Evolutionary conservation across 164 flowering plant genomes (phyloP).

Genomic region (Tinospora cordifolia): DNA sequence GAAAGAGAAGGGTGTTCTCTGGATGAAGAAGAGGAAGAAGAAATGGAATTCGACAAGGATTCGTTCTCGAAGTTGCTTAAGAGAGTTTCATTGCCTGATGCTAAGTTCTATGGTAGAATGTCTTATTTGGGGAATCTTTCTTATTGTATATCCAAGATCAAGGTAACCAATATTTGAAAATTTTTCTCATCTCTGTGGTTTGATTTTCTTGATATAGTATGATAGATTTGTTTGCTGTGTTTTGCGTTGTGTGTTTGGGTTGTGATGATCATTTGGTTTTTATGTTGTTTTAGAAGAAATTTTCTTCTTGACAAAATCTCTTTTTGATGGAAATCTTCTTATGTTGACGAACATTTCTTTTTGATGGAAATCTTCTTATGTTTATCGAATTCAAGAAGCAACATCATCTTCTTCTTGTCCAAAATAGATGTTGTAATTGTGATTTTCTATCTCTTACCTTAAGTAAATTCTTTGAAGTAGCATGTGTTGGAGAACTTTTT

Average conservation of each 20-base stretch:
- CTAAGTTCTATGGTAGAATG: conserved; percentile 67
- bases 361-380: no score
- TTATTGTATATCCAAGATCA: conserved; percentile 62
- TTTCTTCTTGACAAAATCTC: no score
- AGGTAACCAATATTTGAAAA: conserved; percentile 37
- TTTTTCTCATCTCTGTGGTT: background rate
- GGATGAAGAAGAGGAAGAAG: conserved; percentile 23
- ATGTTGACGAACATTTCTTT: no score
- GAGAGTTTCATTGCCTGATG: conserved; percentile 67
- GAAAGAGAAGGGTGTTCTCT: conserved; percentile 16
- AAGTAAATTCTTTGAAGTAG: no score
- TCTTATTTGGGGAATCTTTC: conserved; percentile 81
- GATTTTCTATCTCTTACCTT: background rate
- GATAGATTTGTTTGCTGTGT: no score
- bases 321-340: no score
- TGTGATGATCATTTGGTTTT: no score
- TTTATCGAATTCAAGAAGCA: background rate
- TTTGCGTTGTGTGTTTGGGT: no score
- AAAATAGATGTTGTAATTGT: background rate
- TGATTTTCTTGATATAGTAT: background rate
- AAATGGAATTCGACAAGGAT: conserved; percentile 44
- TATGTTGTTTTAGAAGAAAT: no score
- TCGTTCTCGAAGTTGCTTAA: conserved; percentile 69
- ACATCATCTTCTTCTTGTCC: background rate
- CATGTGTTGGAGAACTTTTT: no score